Conservation (phyloP, 2,329 filamentous ascomycete species). For the Neonectria coccinea region DNA sequence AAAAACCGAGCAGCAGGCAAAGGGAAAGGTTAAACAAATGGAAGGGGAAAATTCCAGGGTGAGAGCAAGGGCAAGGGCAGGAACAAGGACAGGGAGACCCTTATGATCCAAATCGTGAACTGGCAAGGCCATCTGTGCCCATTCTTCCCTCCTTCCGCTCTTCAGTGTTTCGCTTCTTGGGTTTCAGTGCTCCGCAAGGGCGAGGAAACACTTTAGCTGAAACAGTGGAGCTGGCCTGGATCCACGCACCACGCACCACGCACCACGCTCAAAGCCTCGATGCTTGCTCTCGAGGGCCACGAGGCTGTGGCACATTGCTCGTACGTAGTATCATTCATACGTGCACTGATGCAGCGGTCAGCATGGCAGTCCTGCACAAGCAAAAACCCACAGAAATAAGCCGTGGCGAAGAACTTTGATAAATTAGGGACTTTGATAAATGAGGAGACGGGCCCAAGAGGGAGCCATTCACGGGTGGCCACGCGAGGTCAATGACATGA, state of each 20-base stretch:
- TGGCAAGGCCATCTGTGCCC: neutral
- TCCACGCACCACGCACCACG: neutral
- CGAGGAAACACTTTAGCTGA: conserved; percentile 40
- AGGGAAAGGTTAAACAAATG: conserved; percentile 7
- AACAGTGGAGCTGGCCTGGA: conserved; percentile 37
- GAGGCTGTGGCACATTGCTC: conserved; percentile 16
- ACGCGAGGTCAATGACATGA: conserved; percentile 4
- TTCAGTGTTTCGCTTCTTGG: conserved; percentile 40
- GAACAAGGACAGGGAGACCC: conserved; percentile 3
- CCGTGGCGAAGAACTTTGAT: neutral
- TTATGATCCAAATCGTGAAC: conserved; percentile 18
- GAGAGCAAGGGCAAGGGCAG: conserved; percentile 18
- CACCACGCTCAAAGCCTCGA: conserved; percentile 10
- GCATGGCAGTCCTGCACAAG: conserved; percentile 7
- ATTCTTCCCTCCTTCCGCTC: conserved; percentile 11
- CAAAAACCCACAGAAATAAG: conserved; percentile 9
- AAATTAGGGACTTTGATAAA: neutral
- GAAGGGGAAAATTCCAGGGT: conserved; percentile 3
- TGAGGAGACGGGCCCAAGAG: neutral
- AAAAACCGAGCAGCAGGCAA: neutral
- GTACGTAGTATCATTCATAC: too few relatives aligned
- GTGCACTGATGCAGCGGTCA: conserved; percentile 5
- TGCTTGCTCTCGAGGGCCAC: conserved; percentile 3
- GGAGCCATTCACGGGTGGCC: conserved; percentile 17
- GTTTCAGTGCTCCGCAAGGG: conserved; percentile 33